Evolutionary conservation across 352 stramenopile genomes (phyloP).

Genomic region (Phytophthora sojae): DNA sequence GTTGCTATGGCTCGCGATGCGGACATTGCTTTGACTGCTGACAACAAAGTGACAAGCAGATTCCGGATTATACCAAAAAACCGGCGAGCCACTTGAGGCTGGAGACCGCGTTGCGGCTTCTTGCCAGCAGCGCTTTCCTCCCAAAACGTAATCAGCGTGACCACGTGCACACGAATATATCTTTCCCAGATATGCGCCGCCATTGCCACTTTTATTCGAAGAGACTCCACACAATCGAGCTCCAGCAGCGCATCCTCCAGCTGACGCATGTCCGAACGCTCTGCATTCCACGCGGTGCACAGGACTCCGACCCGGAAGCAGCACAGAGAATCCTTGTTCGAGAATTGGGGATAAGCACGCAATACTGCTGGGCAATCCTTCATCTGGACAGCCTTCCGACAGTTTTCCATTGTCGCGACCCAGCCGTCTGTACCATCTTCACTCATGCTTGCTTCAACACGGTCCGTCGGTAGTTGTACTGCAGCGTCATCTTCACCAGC

Average conservation of each 20-base stretch:
- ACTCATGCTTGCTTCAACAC: constrained; percentile 19
- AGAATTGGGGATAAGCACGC: constrained; percentile 67
- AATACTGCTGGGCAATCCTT: constrained; percentile 70
- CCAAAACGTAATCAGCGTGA: constrained; percentile 86
- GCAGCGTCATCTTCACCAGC: constrained; percentile 50
- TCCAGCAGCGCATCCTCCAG: constrained; percentile 78
- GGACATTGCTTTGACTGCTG: constrained; percentile 37
- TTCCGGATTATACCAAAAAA: constrained; percentile 85
- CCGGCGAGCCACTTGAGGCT: constrained; percentile 75
- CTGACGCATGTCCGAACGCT: constrained; percentile 87
- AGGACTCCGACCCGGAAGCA: constrained; percentile 75
- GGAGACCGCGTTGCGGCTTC: constrained; percentile 73
- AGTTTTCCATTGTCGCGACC: constrained; percentile 73
- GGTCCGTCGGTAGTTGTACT: constrained; percentile 27
- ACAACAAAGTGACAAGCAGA: constrained; percentile 56
- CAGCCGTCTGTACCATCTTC: constrained; percentile 53
- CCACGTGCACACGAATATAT: constrained; percentile 84
- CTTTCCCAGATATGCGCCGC: constrained; percentile 80
- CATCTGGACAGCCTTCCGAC: constrained; percentile 68
- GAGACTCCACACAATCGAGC: constrained; percentile 53
- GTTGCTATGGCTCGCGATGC: constrained; percentile 1
- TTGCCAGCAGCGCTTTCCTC: constrained; percentile 75
- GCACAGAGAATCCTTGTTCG: constrained; percentile 60
- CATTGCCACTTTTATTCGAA: constrained; percentile 66
- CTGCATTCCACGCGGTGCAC: constrained; percentile 81